phyloP scores from a whole-genome alignment of 768 basidiomycete species.

The Ramaria rubella region DNA sequence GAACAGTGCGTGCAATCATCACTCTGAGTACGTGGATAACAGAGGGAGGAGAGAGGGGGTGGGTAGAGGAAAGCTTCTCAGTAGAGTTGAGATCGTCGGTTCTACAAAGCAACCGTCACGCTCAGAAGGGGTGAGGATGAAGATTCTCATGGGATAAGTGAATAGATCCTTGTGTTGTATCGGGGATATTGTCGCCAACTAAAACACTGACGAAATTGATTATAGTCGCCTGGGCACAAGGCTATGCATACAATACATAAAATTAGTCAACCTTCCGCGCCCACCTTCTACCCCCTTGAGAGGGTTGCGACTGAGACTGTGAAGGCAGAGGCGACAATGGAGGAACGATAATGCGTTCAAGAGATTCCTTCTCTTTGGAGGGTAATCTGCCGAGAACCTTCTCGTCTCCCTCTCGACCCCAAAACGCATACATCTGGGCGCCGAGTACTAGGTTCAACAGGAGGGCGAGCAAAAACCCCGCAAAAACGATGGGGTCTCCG shows the following conservation, averaged over 20 bases:
- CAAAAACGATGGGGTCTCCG: slow-evolving; percentile 69
- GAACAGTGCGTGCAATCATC: too few species aligned
- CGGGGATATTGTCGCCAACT: too few species aligned
- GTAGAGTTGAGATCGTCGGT: too few species aligned
- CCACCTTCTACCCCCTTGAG: slow-evolving; percentile 58
- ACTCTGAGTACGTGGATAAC: too few species aligned
- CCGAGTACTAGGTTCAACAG: slow-evolving; percentile 80
- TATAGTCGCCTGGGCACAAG: too few species aligned
- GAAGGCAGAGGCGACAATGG: slow-evolving; percentile 38
- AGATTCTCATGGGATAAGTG: too few species aligned
- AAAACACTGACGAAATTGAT: too few species aligned
- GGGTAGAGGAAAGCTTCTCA: too few species aligned
- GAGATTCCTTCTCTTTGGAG: slow-evolving; percentile 14
- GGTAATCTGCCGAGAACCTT: slow-evolving; percentile 17
- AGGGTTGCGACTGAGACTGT: slow-evolving; percentile 27
- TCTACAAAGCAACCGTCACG: too few species aligned
- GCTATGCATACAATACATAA: not conserved
- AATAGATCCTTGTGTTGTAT: too few species aligned
- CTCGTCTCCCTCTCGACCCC: slow-evolving; percentile 46
- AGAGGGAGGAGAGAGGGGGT: too few species aligned
- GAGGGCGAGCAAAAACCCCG: slow-evolving; percentile 80
- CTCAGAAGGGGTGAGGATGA: too few species aligned
- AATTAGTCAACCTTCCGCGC: slow-evolving; percentile 67
- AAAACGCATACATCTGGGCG: slow-evolving; percentile 77
- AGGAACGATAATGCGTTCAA: slow-evolving; percentile 39